Conservation (phyloP, 2,329 filamentous ascomycete species). For the Aspergillus carbonarius region DNA sequence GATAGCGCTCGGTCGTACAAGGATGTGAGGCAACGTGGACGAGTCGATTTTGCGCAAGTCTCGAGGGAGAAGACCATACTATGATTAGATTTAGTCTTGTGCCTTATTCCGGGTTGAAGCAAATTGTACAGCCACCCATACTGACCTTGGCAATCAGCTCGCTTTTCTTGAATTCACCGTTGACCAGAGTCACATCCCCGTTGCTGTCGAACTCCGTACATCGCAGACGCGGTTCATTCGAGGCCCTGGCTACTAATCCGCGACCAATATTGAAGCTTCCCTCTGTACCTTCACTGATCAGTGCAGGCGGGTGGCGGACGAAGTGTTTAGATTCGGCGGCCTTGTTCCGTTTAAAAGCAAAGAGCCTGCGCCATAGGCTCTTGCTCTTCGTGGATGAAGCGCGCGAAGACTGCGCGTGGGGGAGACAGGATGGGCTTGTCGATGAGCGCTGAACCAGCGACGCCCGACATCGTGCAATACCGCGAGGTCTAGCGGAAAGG, state of each 20-base stretch:
- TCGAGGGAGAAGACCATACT: slow-evolving; percentile 90
- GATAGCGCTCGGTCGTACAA: slow-evolving; percentile 89
- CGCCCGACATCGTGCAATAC: slow-evolving; percentile 14
- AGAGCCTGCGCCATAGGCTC: slow-evolving; percentile 38
- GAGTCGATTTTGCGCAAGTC: slow-evolving; percentile 98
- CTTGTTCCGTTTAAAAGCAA: slow-evolving; percentile 36
- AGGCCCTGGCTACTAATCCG: slow-evolving; percentile 70
- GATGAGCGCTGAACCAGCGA: slow-evolving; percentile 3
- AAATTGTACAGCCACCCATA: slow-evolving; percentile 75
- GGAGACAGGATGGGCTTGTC: slow-evolving; percentile 9
- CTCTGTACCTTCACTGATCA: slow-evolving; percentile 60
- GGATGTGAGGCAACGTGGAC: slow-evolving; percentile 89
- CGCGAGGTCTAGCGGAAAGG: slow-evolving; percentile 11
- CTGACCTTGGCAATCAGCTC: slow-evolving; percentile 89
- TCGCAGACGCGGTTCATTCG: slow-evolving; percentile 78
- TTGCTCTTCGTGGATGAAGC: slow-evolving; percentile 33
- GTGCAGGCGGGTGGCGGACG: slow-evolving; percentile 57
- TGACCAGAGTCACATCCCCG: slow-evolving; percentile 87
- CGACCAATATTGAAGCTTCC: slow-evolving; percentile 68
- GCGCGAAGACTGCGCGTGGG: slow-evolving; percentile 22
- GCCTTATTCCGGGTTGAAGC: slow-evolving; percentile 32
- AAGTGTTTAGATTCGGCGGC: slow-evolving; percentile 43
- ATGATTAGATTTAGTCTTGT: slow-evolving; percentile 10
- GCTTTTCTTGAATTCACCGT: slow-evolving; percentile 95
- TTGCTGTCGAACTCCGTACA: slow-evolving; percentile 95